Percentiles rank a stretch among this genome's conserved stretches.
These are phyloP conservation scores for Verticillium longisporum DNA, from an alignment of 2,329 filamentous ascomycete genomes.

Conservation along the genomic window DNA sequence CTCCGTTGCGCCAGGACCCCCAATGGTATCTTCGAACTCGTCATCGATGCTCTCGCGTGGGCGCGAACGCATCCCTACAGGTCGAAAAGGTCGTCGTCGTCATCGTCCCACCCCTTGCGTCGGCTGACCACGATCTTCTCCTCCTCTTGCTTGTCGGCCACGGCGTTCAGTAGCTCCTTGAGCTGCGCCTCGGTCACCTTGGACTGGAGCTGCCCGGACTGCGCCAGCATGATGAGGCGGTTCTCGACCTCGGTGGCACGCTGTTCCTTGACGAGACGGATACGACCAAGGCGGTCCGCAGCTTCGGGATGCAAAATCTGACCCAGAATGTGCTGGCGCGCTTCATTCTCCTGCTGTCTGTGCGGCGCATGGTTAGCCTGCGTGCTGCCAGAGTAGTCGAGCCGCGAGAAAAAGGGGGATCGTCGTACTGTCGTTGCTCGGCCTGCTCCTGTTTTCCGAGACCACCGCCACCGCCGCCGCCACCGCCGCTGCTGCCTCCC, in stretches of 20 bases:
- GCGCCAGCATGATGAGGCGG: slow-evolving; percentile 83
- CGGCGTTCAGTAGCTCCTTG: slow-evolving; percentile 80
- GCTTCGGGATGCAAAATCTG: slow-evolving; percentile 95
- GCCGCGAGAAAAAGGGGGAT: neutral
- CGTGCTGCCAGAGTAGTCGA: neutral
- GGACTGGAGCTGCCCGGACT: slow-evolving; percentile 74
- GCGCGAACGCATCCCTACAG: slow-evolving; percentile 29
- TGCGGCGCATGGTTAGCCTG: slow-evolving; percentile 11
- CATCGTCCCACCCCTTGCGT: slow-evolving; percentile 78
- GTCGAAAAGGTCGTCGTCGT: slow-evolving; percentile 71
- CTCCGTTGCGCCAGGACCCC: neutral
- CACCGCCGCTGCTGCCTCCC: slow-evolving; percentile 42
- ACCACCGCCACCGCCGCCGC: slow-evolving; percentile 25
- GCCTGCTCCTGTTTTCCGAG: slow-evolving; percentile 56
- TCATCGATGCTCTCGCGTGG: neutral
- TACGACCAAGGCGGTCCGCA: slow-evolving; percentile 85
- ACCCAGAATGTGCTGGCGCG: slow-evolving; percentile 68
- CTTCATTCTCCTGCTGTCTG: slow-evolving; percentile 53
- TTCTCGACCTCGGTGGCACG: slow-evolving; percentile 89
- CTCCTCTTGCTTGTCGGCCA: slow-evolving; percentile 72
- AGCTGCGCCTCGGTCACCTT: slow-evolving; percentile 92
- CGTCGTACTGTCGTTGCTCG: slow-evolving; percentile 40
- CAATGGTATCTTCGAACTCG: neutral
- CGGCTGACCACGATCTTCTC: slow-evolving; percentile 83
- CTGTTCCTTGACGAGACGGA: slow-evolving; percentile 90